phyloP scores from a whole-genome alignment of 129 eudicot species.

The Calendula officinalis region DNA sequence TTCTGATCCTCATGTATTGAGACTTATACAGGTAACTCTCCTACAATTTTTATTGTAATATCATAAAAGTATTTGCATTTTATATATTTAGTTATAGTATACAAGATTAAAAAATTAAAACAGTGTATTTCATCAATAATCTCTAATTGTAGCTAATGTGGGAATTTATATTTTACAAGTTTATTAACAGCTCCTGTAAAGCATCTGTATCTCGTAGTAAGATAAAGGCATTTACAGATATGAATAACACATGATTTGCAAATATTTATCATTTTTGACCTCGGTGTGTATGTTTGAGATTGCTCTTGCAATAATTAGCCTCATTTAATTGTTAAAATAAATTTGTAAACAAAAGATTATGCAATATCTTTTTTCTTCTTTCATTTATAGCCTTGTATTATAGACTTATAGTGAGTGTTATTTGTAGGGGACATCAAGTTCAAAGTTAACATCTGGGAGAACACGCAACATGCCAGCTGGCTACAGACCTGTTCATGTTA shows the following conservation, averaged over 20 bases:
- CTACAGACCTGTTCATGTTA: slow-evolving; percentile 75
- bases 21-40: slow-evolving; percentile 61
- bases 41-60: slow-evolving; percentile 5
- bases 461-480: slow-evolving; percentile 51
- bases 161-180: too few species aligned
- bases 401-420: slow-evolving; percentile 19
- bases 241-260: too few species aligned
- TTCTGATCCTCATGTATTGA: slow-evolving; percentile 69
- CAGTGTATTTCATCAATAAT: too few species aligned
- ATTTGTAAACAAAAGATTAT: too few species aligned
- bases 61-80: background rate
- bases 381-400: slow-evolving; percentile 1
- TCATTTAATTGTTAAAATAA: slow-evolving; percentile 16
- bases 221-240: too few species aligned
- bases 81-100: too few species aligned
- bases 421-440: slow-evolving; percentile 61
- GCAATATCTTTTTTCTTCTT: background rate
- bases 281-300: background rate
- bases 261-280: too few species aligned
- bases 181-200: too few species aligned
- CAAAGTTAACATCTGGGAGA: slow-evolving; percentile 46
- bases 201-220: too few species aligned
- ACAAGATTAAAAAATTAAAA: background rate
- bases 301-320: slow-evolving; percentile 8
- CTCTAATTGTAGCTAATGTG: too few species aligned